Evolutionary conservation across 805 yeast species (phyloP).

Genomic region (Kuraishia piskuri): DNA sequence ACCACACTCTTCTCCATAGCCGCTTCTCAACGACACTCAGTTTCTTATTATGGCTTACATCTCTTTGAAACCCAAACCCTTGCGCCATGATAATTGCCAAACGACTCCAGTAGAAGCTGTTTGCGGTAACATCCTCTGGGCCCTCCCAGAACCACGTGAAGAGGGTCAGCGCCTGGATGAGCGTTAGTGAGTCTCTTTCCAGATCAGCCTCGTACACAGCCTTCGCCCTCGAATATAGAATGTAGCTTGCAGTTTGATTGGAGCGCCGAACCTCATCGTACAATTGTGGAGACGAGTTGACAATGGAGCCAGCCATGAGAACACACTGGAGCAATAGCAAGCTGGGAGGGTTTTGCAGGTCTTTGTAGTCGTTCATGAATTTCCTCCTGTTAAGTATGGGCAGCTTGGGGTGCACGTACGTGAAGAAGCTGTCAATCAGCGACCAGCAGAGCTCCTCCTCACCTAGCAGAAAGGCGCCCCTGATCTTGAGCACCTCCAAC

Average conservation of each 20-base stretch:
- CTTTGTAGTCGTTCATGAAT: conserved; percentile 51
- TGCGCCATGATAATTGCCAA: conserved; percentile 66
- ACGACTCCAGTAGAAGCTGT: conserved; percentile 62
- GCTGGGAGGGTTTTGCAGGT: conserved; percentile 50
- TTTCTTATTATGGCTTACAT: conserved; percentile 3
- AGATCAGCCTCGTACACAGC: conserved; percentile 63
- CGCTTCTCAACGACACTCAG: conserved; percentile 10
- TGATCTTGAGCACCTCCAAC: conserved; percentile 49
- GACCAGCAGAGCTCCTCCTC: conserved; percentile 48
- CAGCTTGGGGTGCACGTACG: conserved; percentile 54
- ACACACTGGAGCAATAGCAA: conserved; percentile 57
- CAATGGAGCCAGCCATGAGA: conserved; percentile 59
- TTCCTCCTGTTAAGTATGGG: conserved; percentile 59
- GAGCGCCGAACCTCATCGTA: conserved; percentile 33
- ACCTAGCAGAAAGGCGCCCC: conserved; percentile 70
- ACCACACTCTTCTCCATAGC: conserved; percentile 37
- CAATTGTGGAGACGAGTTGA: conserved; percentile 43
- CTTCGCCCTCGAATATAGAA: conserved; percentile 65
- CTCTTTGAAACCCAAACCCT: conserved; percentile 68
- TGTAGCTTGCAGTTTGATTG: conserved; percentile 42
- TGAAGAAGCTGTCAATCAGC: conserved; percentile 54
- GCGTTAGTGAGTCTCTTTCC: conserved; percentile 54
- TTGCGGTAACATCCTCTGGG: conserved; percentile 59
- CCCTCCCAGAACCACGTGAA: conserved; percentile 71
- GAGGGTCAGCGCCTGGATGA: conserved; percentile 53